Evolutionary conservation across 495 filamentous ascomycete species (phyloP).

Genomic region (Aspergillus bridgeri): DNA sequence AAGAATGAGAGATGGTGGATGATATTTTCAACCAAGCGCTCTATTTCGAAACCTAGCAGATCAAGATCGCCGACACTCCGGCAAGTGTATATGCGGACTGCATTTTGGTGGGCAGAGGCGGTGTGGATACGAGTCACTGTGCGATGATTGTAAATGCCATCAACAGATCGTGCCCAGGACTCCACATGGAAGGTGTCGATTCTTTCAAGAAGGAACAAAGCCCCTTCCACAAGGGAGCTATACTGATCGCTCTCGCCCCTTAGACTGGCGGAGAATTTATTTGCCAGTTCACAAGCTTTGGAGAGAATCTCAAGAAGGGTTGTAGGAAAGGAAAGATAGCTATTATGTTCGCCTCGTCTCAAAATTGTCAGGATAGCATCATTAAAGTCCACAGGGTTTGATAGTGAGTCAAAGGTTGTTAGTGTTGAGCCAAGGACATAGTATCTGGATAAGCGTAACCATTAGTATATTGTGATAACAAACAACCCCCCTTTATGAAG

Average conservation of each 20-base stretch:
- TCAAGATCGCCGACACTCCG: neutral
- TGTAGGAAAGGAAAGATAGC: constrained; percentile 11
- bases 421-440: constrained; percentile 9
- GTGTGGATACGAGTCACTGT: neutral
- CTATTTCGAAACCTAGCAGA: neutral
- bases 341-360: constrained; percentile 5
- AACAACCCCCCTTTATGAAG: neutral
- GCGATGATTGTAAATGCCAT: neutral
- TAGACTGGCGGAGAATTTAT: neutral
- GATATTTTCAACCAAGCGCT: constrained; percentile 2
- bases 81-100: constrained; percentile 4
- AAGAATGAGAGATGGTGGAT: neutral
- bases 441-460: neutral
- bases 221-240: neutral
- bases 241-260: neutral
- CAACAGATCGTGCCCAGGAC: constrained; percentile 3
- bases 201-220: neutral
- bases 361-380: constrained; percentile 3
- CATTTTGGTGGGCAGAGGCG: constrained; percentile 1
- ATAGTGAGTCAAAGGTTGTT: neutral
- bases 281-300: constrained; percentile 10
- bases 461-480: neutral
- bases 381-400: neutral
- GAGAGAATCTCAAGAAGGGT: constrained; percentile 6
- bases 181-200: neutral